Evolutionary conservation across 1,284 basidiomycete species (phyloP), one percentile per base, ranked within the genome.

Genomic region (Cronartium ribicola): DNA sequence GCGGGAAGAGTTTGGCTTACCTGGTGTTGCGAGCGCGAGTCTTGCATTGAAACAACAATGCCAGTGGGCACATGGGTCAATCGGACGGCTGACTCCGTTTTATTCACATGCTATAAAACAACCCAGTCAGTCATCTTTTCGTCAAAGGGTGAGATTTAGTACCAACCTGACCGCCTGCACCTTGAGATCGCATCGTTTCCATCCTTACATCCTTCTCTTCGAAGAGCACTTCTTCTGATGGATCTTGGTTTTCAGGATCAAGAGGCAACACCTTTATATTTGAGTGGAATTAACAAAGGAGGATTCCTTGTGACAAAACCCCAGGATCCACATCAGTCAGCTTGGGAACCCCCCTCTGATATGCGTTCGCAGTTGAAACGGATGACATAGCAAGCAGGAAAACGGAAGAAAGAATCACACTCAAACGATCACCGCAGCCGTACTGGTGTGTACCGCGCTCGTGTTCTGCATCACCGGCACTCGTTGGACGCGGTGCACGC

Each of bases 81-180:
- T 0, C 96, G 89, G n/a, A 99, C 92, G 0, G 96, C 96, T 0
- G 94, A 97, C 82, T 98, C 96, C 0, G 95, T 98, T 85, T 92
- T 93, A 84, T 98, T 99, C 79, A 98, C 96, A 83, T 98, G 95
- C 89, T 95, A 79, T 3, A 65, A 13, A 39, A 1, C 6, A 29
- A 29, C 29, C 29, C 29, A 29, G 29, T 17, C 20, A 29, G 29
- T 29, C 29, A 29, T 29, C 29, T 29, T 29, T 29, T 29, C 29
- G 29, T 29, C 2, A 51, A 51, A 51, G 48, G 3, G 14, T 14
- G 48, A 20, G 13, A 36, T 61, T 17, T 22, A 61, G 17, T 51
- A 41, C 29, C 67, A 76, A 90, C 90, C 85, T 94, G 94, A n/a
- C 96, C 95, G 64, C 96, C 96, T 3, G 96, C 95, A 62, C 96